A percentile compares a stretch with the other conserved stretches of the same genome.
phyloP scores from a whole-genome alignment of 1,284 basidiomycete genomes.

The Ceratobasidium sp. region DNA sequence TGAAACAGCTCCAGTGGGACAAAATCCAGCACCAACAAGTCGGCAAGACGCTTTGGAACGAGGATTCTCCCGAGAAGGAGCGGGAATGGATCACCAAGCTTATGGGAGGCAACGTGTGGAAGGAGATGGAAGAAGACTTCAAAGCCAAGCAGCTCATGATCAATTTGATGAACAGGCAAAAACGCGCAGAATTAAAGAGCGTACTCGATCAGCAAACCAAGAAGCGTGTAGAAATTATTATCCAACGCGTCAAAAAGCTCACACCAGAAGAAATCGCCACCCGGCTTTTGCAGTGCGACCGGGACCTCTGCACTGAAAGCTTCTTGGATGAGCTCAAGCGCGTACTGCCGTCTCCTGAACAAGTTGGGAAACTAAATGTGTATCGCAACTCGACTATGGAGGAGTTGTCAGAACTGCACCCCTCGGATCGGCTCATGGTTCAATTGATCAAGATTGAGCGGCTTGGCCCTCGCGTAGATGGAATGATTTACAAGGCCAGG shows the following conservation, averaged over 20 bases:
- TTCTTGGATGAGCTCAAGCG: constrained; percentile 88
- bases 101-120: constrained; percentile 86
- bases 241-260: constrained; percentile 82
- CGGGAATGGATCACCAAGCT: constrained; percentile 80
- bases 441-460: constrained; percentile 95
- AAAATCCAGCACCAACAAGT: constrained; percentile 88
- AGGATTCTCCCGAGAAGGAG: constrained; percentile 73
- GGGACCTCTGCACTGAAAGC: constrained; percentile 81
- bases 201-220: constrained; percentile 90
- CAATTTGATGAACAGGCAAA: constrained; percentile 80
- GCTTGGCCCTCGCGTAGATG: constrained; percentile 88
- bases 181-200: constrained; percentile 84
- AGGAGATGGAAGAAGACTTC: constrained; percentile 98
- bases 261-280: constrained; percentile 84
- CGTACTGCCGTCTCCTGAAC: constrained; percentile 87
- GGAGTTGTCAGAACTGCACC: constrained; percentile 88
- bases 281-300: constrained; percentile 85
- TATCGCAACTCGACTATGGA: constrained; percentile 88
- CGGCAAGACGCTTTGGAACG: constrained; percentile 84
- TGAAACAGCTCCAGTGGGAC: constrained; percentile 99
- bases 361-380: constrained; percentile 89
- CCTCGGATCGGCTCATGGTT: constrained; percentile 96
- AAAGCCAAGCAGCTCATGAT: constrained; percentile 94
- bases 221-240: constrained; percentile 90
- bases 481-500: constrained; percentile 89